These are phyloP conservation scores for Penicillium sp. DNA, from an alignment of 2,329 filamentous ascomycete species.

Conservation along the genomic window DNA sequence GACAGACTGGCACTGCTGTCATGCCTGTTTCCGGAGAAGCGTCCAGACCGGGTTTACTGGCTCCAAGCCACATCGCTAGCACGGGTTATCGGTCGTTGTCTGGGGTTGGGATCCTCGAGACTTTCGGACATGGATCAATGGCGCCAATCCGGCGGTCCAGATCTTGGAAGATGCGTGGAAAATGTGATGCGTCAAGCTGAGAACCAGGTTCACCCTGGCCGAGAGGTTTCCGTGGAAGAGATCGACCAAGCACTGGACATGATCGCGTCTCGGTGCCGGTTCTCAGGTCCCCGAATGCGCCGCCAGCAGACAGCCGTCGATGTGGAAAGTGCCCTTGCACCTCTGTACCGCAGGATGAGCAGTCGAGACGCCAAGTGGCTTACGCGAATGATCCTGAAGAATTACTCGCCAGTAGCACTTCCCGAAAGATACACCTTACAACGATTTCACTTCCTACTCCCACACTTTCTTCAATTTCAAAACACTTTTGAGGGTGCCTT, in stretches of 20 bases:
- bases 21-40: slow-evolving; percentile 72
- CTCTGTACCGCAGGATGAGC: slow-evolving; percentile 61
- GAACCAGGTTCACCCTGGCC: slow-evolving; percentile 38
- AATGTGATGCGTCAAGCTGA: slow-evolving; percentile 63
- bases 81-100: slow-evolving; percentile 66
- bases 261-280: slow-evolving; percentile 68
- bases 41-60: slow-evolving; percentile 76
- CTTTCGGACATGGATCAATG: slow-evolving; percentile 65
- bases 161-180: slow-evolving; percentile 73
- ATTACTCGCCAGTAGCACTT: slow-evolving; percentile 67
- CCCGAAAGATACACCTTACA: slow-evolving; percentile 59
- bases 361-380: slow-evolving; percentile 84
- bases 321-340: slow-evolving; percentile 53
- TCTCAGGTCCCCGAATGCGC: slow-evolving; percentile 68
- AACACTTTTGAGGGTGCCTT: slow-evolving; percentile 67
- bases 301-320: slow-evolving; percentile 39
- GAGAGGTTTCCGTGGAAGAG: slow-evolving; percentile 67
- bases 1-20: slow-evolving; percentile 69
- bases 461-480: slow-evolving; percentile 69
- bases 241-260: slow-evolving; percentile 67
- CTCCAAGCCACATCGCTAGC: slow-evolving; percentile 65
- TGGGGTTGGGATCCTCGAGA: slow-evolving; percentile 66
- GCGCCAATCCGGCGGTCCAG: slow-evolving; percentile 59
- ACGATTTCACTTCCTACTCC: slow-evolving; percentile 69
- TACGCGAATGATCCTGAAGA: slow-evolving; percentile 76